Percentiles rank a stretch among this genome's conserved stretches.
Evolutionary conservation across 805 yeast species (phyloP).

Genomic region (Zygotorulaspora sp.): DNA sequence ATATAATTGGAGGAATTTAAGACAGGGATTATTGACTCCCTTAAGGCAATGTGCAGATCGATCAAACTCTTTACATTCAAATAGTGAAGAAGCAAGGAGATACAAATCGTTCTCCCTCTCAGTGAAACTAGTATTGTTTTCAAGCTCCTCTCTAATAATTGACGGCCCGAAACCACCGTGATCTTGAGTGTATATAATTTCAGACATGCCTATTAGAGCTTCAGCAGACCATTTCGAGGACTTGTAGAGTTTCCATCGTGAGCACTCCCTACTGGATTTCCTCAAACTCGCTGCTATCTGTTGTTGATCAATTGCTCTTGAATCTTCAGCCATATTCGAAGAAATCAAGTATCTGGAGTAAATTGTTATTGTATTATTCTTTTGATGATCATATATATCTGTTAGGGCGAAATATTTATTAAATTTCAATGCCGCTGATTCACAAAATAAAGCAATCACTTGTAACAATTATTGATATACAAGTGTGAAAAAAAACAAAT

Average conservation of each 20-base stretch:
- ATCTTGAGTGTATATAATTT: constrained; percentile 24
- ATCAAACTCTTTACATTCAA: constrained; percentile 80
- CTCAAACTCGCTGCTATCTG: constrained; percentile 27
- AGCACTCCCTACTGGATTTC: constrained; percentile 42
- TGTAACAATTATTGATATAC: no score
- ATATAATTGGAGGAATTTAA: constrained; percentile 61
- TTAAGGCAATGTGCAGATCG: constrained; percentile 61
- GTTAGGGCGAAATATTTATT: no score
- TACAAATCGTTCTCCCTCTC: constrained; percentile 44
- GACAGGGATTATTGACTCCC: constrained; percentile 45
- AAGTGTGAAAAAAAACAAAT: no score
- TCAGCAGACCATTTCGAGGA: constrained; percentile 85
- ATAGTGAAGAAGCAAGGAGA: constrained; percentile 63
- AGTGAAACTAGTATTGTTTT: constrained; percentile 15
- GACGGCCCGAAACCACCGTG: constrained; percentile 6
- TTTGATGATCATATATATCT: not conserved
- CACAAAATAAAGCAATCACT: not conserved
- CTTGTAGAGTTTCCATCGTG: constrained; percentile 56
- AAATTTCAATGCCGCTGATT: not conserved
- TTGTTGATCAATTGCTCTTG: not conserved
- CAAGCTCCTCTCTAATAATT: not conserved
- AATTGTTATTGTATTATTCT: not conserved
- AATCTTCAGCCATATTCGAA: not conserved
- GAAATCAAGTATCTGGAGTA: not conserved
- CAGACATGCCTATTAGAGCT: constrained; percentile 59